Percentiles rank a stretch among this genome's conserved stretches.
Evolutionary conservation across 768 basidiomycete genomes (phyloP).

Genomic region (Termitomyces sp.): DNA sequence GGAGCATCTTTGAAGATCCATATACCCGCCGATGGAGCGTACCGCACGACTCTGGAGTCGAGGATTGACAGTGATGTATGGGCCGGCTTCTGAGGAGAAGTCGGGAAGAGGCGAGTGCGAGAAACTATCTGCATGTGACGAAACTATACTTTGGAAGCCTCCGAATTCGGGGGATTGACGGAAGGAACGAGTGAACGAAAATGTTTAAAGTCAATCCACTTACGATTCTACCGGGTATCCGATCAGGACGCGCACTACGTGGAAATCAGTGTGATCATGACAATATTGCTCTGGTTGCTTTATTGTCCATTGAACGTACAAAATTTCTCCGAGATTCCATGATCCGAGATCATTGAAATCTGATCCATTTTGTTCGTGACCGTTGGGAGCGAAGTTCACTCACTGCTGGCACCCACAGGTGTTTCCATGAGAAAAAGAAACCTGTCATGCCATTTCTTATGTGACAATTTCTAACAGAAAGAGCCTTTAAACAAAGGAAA

Average conservation of each 20-base stretch:
- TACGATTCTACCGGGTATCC: neutral
- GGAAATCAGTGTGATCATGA: neutral
- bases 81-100: neutral
- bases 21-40: slow-evolving; percentile 18
- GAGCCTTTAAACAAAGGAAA: no score
- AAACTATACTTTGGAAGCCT: neutral
- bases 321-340: neutral
- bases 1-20: slow-evolving; percentile 20
- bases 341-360: neutral
- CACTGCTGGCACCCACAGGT: no score
- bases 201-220: neutral
- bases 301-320: neutral
- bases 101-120: slow-evolving; percentile 9
- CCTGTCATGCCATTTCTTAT: no score
- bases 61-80: slow-evolving; percentile 21
- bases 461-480: no score
- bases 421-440: no score
- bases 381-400: no score
- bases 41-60: slow-evolving; percentile 21
- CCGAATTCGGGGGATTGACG: neutral
- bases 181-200: neutral
- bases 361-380: no score
- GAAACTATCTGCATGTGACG: slow-evolving; percentile 8
- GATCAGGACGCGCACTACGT: neutral
- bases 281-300: neutral